Evolutionary conservation across 1,284 basidiomycete genomes (phyloP).

Genomic region (Cutaneotrichosporon dermatis): DNA sequence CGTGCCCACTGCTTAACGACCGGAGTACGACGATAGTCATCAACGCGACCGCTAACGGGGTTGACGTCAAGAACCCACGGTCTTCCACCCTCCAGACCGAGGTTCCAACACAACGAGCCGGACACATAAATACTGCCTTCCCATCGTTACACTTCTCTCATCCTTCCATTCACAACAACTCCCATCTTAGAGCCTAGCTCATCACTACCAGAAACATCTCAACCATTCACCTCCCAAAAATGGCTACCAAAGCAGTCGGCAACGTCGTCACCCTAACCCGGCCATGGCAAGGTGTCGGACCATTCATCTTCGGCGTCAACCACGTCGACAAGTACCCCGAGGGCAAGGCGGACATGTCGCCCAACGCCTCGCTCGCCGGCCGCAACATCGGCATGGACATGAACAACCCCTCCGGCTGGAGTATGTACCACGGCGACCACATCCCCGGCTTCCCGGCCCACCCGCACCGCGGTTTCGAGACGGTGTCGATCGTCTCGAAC

Average conservation of each 20-base stretch:
- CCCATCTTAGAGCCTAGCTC: not conserved
- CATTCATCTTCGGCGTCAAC: conserved; percentile 7
- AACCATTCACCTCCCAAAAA: not conserved
- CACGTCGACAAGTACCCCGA: conserved; percentile 16
- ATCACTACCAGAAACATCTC: not conserved
- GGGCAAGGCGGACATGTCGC: conserved; percentile 8
- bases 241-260: conserved; percentile 2
- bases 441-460: conserved; percentile 17
- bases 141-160: too few relatives aligned
- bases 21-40: too few relatives aligned
- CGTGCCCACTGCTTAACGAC: too few relatives aligned
- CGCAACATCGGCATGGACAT: conserved; percentile 16
- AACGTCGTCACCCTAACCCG: conserved; percentile 3
- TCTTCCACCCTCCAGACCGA: too few relatives aligned
- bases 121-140: too few relatives aligned
- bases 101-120: too few relatives aligned
- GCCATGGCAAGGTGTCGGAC: conserved; percentile 15
- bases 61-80: too few relatives aligned
- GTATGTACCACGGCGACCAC: conserved; percentile 14
- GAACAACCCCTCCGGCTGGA: conserved; percentile 14
- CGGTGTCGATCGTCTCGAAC: conserved; percentile 9
- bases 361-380: conserved; percentile 8
- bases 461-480: conserved; percentile 19
- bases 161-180: too few relatives aligned
- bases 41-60: too few relatives aligned